Evolutionary conservation across 495 filamentous ascomycete species (phyloP), one percentile per base, ranked within the genome.

Genomic region (Podospora pseudoanserina): DNA sequence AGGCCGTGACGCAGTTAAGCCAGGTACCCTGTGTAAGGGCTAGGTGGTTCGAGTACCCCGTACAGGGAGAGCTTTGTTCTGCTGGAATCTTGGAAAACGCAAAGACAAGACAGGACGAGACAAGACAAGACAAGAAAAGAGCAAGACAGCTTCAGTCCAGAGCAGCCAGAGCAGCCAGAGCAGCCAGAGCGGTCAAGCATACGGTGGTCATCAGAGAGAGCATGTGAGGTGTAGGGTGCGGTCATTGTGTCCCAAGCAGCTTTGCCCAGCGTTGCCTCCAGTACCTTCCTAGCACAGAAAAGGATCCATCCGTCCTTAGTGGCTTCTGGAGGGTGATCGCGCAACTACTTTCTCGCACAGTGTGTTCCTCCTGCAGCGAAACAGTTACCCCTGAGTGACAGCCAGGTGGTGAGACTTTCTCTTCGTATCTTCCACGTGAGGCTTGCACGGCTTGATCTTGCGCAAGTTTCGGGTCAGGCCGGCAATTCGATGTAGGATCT

Each of bases 1-100:
- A 49, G 7, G 39, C 23, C 26, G 68, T 39, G 65, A 67, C 53
- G 59, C 64, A 28, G 68, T 58, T 60, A 44, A 60, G 61, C 60
- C 32, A 27, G 15, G 54, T 56, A 32, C 30, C 4, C 5, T 32
- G 30, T 23, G 20, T 23, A 23, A 23, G 1, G 20, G 20, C 1
- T 23, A 23, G 20, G 20, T 23, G 20, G 20, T 23, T 23, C 5
- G 34, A 39, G 34, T 39, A 11, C 11, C 34, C 11, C 34, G 34
- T 6, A 11, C 2, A 39, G 6, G 11, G 34, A 11, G 34, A 11
- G 6, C 34, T 11, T 39, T 39, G 34, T 39, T 39, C 34, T 39
- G 34, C 11, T 39, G 34, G 11, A 1, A 39, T 39, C 39, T 49
- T 16, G 39, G 15, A 49, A 11, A 49, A 11, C 6, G 39, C 16